phyloP scores from a whole-genome alignment of 768 basidiomycete genomes.

The Lactifluus rugatus region DNA sequence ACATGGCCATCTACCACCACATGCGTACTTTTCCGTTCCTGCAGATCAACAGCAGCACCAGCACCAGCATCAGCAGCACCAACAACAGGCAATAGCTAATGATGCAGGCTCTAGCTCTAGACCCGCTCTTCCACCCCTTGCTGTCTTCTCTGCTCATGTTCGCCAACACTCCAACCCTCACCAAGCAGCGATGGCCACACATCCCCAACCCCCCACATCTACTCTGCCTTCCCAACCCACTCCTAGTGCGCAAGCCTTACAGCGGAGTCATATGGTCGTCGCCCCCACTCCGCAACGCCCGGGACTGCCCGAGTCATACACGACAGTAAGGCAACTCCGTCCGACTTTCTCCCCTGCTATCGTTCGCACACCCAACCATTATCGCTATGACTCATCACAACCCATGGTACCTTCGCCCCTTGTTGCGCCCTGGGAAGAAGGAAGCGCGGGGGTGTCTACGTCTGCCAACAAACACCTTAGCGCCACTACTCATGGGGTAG shows the following conservation, averaged over 20 bases:
- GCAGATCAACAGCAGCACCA: constrained; percentile 5
- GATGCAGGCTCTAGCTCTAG: neutral
- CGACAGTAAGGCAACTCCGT: constrained; percentile 41
- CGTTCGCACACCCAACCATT: constrained; percentile 60
- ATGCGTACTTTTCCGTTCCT: constrained; percentile 12
- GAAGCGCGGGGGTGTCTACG: neutral
- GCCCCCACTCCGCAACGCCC: constrained; percentile 20
- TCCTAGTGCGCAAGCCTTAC: neutral
- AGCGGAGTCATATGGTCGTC: constrained; percentile 14
- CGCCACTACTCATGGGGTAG: neutral
- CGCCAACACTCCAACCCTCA: constrained; percentile 16
- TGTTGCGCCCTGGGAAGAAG: constrained; percentile 6
- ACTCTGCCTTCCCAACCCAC: constrained; percentile 1
- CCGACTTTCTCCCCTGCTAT: constrained; percentile 63
- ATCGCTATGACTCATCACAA: constrained; percentile 24
- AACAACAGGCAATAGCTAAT: neutral
- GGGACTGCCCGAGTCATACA: constrained; percentile 36
- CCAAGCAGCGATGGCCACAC: constrained; percentile 6
- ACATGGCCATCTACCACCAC: constrained; percentile 11
- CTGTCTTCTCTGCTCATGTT: constrained; percentile 16
- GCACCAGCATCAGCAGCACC: neutral
- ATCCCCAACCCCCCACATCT: neutral
- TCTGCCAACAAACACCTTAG: constrained; percentile 11
- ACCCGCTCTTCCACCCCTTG: constrained; percentile 9
- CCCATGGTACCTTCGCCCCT: constrained; percentile 18